These are phyloP conservation scores for Phalaenopsis aphrodite DNA, from an alignment of 106 monocot species.

Conservation along the genomic window DNA sequence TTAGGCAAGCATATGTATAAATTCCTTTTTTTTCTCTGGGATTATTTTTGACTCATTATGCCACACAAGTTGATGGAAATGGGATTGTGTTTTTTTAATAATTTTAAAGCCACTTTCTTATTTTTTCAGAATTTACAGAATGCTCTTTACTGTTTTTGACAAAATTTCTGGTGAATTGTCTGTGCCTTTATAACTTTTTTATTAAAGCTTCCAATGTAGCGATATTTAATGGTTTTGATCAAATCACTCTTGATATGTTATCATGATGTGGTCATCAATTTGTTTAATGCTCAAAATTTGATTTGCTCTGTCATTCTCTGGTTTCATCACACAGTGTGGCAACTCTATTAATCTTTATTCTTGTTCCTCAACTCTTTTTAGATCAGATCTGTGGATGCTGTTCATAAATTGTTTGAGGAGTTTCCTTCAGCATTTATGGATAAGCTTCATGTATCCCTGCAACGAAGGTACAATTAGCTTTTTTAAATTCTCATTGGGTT, in stretches of 20 bases:
- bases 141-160: neutral
- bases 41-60: neutral
- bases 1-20: neutral
- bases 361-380: constrained; percentile 12
- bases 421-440: constrained; percentile 87
- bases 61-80: neutral
- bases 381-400: constrained; percentile 84
- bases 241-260: neutral
- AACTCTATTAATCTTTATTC: neutral
- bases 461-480: constrained; percentile 41
- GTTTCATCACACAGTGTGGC: neutral
- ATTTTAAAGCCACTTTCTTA: neutral
- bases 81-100: neutral
- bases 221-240: neutral
- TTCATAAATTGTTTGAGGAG: constrained; percentile 74
- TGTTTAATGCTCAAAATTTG: neutral
- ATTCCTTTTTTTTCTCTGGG: neutral
- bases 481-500: neutral
- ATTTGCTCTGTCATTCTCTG: neutral
- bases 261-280: neutral
- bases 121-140: neutral
- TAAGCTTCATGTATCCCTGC: constrained; percentile 46
- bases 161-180: neutral
- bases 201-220: neutral
- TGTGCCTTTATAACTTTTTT: neutral